A percentile compares a stretch with the other conserved stretches of the same genome.
Conservation (phyloP, 2,329 filamentous ascomycete genomes). For the Penicillium psychrosexuale region DNA sequence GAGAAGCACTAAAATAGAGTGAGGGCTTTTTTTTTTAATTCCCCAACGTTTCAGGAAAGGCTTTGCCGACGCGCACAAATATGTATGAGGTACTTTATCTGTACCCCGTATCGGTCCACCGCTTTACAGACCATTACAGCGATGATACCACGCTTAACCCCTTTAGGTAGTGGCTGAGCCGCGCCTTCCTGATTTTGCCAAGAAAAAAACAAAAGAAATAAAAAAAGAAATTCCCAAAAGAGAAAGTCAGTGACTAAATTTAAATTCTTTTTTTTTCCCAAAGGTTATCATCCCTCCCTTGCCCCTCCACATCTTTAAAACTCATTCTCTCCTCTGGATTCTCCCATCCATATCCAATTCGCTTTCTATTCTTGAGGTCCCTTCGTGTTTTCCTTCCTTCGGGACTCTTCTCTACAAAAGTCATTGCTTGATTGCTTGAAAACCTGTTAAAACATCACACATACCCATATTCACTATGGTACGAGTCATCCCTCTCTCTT, state of each 20-base stretch:
- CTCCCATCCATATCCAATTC: constrained; percentile 16
- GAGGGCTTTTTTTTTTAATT: constrained; percentile 22
- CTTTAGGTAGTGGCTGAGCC: constrained; percentile 16
- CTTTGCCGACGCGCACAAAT: neutral
- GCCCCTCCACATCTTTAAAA: constrained; percentile 27
- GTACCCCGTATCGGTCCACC: constrained; percentile 3
- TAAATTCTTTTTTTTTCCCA: constrained; percentile 23
- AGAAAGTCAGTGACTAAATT: constrained; percentile 25
- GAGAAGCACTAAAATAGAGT: constrained; percentile 7
- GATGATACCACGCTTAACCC: constrained; percentile 5
- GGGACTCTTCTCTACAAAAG: neutral
- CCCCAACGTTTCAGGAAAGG: constrained; percentile 22
- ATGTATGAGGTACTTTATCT: constrained; percentile 15
- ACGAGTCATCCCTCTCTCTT: constrained; percentile 8
- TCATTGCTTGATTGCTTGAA: constrained; percentile 13
- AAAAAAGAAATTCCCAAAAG: constrained; percentile 10
- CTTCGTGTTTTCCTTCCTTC: constrained; percentile 18
- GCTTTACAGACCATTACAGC: neutral
- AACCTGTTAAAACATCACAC: constrained; percentile 9
- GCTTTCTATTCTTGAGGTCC: constrained; percentile 14
- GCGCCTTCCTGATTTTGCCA: constrained; percentile 8
- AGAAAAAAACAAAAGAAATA: neutral
- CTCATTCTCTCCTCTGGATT: constrained; percentile 24
- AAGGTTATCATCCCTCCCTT: constrained; percentile 18
- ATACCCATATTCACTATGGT: constrained; percentile 30